Evolutionary conservation across 2,329 filamentous ascomycete genomes (phyloP), one percentile per base, ranked within the genome.

Genomic region (Aspergillus puulaauensis): DNA sequence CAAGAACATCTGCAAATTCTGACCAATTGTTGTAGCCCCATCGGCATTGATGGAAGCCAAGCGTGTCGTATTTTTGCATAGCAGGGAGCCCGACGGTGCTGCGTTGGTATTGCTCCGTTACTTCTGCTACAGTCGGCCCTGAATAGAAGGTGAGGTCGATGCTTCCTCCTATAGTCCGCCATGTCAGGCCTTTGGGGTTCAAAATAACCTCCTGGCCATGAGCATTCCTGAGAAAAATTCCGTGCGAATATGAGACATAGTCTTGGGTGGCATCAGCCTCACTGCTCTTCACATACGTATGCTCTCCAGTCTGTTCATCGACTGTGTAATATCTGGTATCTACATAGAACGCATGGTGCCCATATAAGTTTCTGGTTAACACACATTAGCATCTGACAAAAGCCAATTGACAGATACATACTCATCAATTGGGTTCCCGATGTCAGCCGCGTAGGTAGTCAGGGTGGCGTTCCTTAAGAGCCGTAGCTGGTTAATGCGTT

Each of bases 21-120:
- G 84, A 83, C 85, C 88, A 91, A 66, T 90, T 91, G 40, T 82
- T 77, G 70, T 95, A 95, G 1, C 90, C 91, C 86, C 90, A 95
- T 58, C 90, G 83, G 66, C 90, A 93, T 70, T 96, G 90, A 63
- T 96, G 91, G 69, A 83, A 93, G 0, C 91, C 91, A 59, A 96
- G 85, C 0, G 87, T 86, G 80, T 86, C 93, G 75, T 95, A 95
- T 64, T 90, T 87, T 68, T 93, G 88, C 85, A 93, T 87, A 0
- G 86, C 86, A 1, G 90, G 90, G 5, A 90, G 76, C 0, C 90
- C 90, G 52, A 88, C 79, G 2, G 87, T 83, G 53, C 83, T 86
- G 56, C 77, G 73, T 61, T 90, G 86, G 69, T 93, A 95, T 40
- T 88, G 82, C 69, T 84, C 85, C 15, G 86, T 90, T 23, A 92